Conservation (phyloP, 2,329 filamentous ascomycete species). For the Tricladium varicosporioides region DNA sequence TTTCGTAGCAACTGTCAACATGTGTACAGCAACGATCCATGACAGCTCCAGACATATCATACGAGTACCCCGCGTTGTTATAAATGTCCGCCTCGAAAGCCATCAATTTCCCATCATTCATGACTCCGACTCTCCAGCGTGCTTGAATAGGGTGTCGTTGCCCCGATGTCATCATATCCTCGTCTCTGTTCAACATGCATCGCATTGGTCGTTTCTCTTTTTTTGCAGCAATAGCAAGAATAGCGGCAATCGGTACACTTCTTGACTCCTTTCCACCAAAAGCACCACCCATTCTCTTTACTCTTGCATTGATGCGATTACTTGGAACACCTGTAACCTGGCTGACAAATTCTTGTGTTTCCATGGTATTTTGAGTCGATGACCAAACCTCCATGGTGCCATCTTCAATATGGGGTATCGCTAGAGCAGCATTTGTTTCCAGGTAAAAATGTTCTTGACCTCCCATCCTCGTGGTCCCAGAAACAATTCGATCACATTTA, state of each 20-base stretch:
- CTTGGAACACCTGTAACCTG: conserved; percentile 79
- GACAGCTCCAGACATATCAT: conserved; percentile 71
- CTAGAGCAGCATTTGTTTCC: conserved; percentile 84
- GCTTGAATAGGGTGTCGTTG: conserved; percentile 91
- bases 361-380: conserved; percentile 90
- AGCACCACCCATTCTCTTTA: conserved; percentile 89
- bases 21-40: conserved; percentile 84
- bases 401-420: conserved; percentile 85
- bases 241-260: conserved; percentile 67
- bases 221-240: conserved; percentile 81
- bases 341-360: conserved; percentile 71
- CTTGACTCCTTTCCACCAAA: conserved; percentile 96
- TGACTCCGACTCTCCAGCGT: conserved; percentile 92
- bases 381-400: conserved; percentile 94
- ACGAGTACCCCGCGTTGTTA: conserved; percentile 84
- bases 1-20: conserved; percentile 83
- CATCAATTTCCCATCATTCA: conserved; percentile 87
- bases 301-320: conserved; percentile 86
- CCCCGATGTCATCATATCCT: conserved; percentile 89
- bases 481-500: conserved; percentile 78
- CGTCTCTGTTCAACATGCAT: conserved; percentile 94
- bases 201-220: conserved; percentile 81
- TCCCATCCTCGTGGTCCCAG: conserved; percentile 81
- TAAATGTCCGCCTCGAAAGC: conserved; percentile 88
- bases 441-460: conserved; percentile 98